Percentiles rank a stretch among this genome's conserved stretches.
phyloP scores from a whole-genome alignment of 148 eudicot genomes.

The Suaeda aralocaspica region DNA sequence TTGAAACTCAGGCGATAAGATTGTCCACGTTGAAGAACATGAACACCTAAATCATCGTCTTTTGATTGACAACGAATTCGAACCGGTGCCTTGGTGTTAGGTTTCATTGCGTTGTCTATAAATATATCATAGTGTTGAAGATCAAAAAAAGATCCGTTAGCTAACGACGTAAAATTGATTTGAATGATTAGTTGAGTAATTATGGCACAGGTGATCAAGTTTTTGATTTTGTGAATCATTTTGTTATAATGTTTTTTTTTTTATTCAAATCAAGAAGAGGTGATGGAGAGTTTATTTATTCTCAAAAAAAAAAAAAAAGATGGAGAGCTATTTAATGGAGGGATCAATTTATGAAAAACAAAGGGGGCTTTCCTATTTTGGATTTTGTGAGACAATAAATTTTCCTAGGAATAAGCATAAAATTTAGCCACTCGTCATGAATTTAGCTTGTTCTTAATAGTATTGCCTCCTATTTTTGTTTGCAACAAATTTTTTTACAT shows the following conservation, averaged over 20 bases:
- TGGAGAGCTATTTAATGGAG: no score
- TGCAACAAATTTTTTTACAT: no score
- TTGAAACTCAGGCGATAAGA: not conserved
- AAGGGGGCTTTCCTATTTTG: no score
- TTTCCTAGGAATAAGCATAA: no score
- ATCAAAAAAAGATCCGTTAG: not conserved
- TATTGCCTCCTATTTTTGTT: no score
- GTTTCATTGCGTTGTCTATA: not conserved
- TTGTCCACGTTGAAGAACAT: not conserved
- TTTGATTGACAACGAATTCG: constrained; percentile 16
- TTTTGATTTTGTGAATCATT: not conserved
- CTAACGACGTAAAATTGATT: not conserved
- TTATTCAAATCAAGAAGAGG: not conserved
- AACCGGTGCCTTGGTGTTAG: not conserved
- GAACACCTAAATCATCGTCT: constrained; percentile 15
- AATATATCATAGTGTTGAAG: not conserved
- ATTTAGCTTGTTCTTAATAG: no score
- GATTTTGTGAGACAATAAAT: no score
- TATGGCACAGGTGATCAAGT: not conserved
- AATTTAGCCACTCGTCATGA: no score
- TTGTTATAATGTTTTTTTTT: no score
- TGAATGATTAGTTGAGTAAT: not conserved
- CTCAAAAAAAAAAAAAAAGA: no score
- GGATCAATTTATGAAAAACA: no score
- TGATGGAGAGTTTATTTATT: not conserved